Conservation (phyloP, 352 stramenopile genomes). For the Pythium phragmiticola region DNA sequence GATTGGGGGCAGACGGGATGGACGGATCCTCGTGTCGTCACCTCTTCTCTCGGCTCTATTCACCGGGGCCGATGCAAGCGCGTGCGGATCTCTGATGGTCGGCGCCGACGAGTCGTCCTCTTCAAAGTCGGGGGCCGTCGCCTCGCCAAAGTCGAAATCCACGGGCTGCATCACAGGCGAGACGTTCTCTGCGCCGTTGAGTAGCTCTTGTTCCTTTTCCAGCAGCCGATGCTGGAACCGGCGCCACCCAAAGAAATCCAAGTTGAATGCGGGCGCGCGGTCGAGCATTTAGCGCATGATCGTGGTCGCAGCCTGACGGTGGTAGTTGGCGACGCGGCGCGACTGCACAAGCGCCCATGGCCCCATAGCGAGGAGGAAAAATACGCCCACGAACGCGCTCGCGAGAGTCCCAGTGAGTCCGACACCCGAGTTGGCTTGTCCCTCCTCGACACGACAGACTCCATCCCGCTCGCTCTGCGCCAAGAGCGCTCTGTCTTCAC, state of each 20-base stretch:
- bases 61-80: neutral
- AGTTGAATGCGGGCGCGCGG: neutral
- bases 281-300: conserved; percentile 5
- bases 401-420: neutral
- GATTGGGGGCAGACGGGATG: neutral
- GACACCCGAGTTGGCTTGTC: too few relatives aligned
- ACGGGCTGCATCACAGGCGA: neutral
- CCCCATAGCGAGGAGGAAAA: too few relatives aligned
- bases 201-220: neutral
- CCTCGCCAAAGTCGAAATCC: neutral
- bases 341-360: neutral
- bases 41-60: neutral
- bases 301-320: neutral
- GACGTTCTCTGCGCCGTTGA: neutral
- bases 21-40: neutral
- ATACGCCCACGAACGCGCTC: neutral
- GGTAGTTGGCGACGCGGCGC: too few relatives aligned
- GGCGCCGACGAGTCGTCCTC: conserved; percentile 8
- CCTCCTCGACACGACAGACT: neutral
- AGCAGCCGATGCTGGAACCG: neutral
- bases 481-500: neutral
- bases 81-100: neutral
- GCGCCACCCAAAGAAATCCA: conserved; percentile 9
- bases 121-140: conserved; percentile 4
- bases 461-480: neutral